A percentile compares a stretch with the other conserved stretches of the same genome.
phyloP scores from a whole-genome alignment of 352 stramenopile species.

The Globisporangium spinosum region DNA sequence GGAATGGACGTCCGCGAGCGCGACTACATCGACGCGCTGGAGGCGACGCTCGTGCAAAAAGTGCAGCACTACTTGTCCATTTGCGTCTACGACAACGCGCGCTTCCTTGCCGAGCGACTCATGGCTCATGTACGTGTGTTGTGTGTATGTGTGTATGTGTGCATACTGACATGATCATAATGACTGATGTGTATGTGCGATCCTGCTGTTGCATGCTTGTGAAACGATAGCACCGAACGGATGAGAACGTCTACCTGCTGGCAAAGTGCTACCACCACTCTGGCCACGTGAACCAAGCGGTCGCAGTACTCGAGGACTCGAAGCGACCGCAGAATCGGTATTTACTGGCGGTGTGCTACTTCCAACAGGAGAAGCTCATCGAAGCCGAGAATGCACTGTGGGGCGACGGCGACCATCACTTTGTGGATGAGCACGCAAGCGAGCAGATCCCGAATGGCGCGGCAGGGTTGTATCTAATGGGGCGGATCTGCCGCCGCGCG shows the following conservation, averaged over 20 bases:
- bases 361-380: slow-evolving; percentile 57
- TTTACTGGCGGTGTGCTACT: slow-evolving; percentile 66
- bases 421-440: slow-evolving; percentile 22
- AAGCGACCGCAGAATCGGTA: slow-evolving; percentile 53
- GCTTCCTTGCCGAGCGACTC: slow-evolving; percentile 80
- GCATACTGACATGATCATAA: neutral
- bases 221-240: slow-evolving; percentile 36
- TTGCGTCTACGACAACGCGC: slow-evolving; percentile 63
- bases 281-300: slow-evolving; percentile 46
- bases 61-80: slow-evolving; percentile 49
- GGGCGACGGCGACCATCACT: slow-evolving; percentile 29
- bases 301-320: slow-evolving; percentile 49
- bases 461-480: slow-evolving; percentile 90
- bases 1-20: neutral
- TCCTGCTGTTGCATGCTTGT: neutral
- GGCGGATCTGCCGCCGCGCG: slow-evolving; percentile 85
- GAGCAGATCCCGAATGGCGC: slow-evolving; percentile 81
- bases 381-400: slow-evolving; percentile 92
- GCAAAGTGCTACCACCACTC: slow-evolving; percentile 65
- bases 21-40: slow-evolving; percentile 30
- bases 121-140: slow-evolving; percentile 58
- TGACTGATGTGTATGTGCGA: slow-evolving; percentile 11
- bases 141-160: neutral
- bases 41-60: slow-evolving; percentile 41
- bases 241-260: slow-evolving; percentile 54